phyloP scores from a whole-genome alignment of 2,329 filamentous ascomycete species.

The Aaosphaeria pasadenensis region DNA sequence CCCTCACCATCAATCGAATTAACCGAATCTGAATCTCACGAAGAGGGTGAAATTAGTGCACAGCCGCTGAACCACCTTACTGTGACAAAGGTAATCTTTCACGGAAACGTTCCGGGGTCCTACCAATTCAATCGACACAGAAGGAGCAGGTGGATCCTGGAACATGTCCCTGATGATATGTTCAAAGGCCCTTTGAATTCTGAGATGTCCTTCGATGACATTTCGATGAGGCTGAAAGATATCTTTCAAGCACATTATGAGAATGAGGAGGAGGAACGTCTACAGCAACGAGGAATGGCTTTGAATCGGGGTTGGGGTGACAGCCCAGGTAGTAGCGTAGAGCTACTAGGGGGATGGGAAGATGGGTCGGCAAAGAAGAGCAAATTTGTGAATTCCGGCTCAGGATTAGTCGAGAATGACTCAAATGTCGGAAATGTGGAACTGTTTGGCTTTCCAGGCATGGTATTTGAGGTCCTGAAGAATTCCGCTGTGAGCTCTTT shows the following conservation, averaged over 20 bases:
- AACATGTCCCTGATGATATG: conserved; percentile 42
- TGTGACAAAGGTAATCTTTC: conserved; percentile 87
- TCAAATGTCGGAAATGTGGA: conserved; percentile 69
- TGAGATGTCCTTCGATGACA: conserved; percentile 60
- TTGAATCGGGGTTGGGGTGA: conserved; percentile 89
- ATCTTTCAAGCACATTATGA: conserved; percentile 68
- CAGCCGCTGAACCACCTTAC: conserved; percentile 63
- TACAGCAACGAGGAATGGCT: conserved; percentile 67
- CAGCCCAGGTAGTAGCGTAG: conserved; percentile 84
- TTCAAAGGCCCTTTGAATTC: conserved; percentile 58
- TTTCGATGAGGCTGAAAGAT: conserved; percentile 65
- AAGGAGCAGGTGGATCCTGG: conserved; percentile 80
- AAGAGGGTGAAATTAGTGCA: conserved; percentile 22
- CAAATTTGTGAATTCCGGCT: conserved; percentile 30
- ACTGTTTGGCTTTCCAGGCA: conserved; percentile 86
- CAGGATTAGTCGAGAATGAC: conserved; percentile 42
- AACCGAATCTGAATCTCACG: conserved; percentile 25
- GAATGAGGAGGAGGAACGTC: conserved; percentile 52
- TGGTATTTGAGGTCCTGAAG: conserved; percentile 94
- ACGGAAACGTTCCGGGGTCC: conserved; percentile 91
- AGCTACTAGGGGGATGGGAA: conserved; percentile 65
- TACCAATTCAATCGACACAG: conserved; percentile 96
- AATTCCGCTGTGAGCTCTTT: conserved; percentile 86
- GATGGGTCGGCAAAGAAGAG: conserved; percentile 49
- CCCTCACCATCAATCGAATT: conserved; percentile 57